Base-by-base conservation (phyloP, 2,329 filamentous ascomycete genomes). In the Colletotrichum musae region DNA sequence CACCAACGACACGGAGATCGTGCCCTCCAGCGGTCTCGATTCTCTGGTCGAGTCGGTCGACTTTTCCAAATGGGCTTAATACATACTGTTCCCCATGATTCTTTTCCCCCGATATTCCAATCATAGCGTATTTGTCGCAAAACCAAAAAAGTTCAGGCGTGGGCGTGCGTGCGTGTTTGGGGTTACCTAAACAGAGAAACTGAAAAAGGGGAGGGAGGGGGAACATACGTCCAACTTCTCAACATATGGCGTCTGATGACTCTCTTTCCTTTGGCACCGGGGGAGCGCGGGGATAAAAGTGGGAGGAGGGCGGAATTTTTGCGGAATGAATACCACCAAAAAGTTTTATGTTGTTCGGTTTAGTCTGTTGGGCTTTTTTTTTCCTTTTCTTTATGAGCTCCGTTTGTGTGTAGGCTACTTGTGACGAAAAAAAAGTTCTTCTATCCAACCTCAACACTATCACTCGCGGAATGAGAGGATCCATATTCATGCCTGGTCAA, bases 1-100 rank as follows among this genome's bases (percentile, higher is more conserved):
- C 12, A 86, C 86, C 6, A 86, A 86, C 63, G 87, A 88, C 64
- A 87, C 87, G 1, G 89, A 91, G 75, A 77, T 84, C 28, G 80
- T 64, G 3, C 73, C 76, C n/a, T 32, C 66, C 13, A 78, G 74
- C 41, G 74, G 74, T 9, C 68, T 74, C 2, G 79, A 79, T 64
- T 74, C 77, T 3, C 72, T 79, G 26, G 73, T 80, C 13, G 80
- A 82, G 54, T 80, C 80, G 51, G 78, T 81, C 16, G 80, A 81
- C 68, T 82, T 81, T 62, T 81, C 80, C 15, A 80, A 80, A 70
- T 81, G 80, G 80, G 79, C 78, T 21, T 81, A 68, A 76, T 63
- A 41, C 58, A 58, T 21, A 12, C 15, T 36, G 45, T 12, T 7
- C n/a, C 6, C 32, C 12, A 28, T 64, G 53, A 71, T 70, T 41